Evolutionary conservation across 176 grass and related monocot species (phyloP).

Genomic region (Pharus latifolius): DNA sequence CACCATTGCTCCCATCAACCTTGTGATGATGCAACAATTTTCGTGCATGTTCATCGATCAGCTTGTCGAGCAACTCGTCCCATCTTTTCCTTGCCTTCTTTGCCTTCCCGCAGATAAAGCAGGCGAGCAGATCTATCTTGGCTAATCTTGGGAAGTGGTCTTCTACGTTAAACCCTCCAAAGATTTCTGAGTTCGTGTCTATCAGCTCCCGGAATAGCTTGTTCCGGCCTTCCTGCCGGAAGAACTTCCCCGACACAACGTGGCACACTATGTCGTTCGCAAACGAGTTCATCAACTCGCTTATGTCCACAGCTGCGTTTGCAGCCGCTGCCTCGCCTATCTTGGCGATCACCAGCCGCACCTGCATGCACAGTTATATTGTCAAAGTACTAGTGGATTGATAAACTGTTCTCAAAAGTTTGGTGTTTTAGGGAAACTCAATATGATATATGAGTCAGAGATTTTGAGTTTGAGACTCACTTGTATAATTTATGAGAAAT

Average conservation of each 20-base stretch:
- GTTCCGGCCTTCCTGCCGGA: background rate
- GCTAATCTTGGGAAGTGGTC: conserved; percentile 15
- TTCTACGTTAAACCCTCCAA: conserved; percentile 21
- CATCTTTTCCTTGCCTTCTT: background rate
- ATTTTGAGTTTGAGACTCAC: too few species aligned
- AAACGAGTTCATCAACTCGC: conserved; percentile 2
- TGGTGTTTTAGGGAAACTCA: too few species aligned
- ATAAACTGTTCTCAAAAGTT: too few species aligned
- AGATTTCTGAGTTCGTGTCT: background rate
- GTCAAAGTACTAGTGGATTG: too few species aligned
- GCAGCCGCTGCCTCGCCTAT: background rate
- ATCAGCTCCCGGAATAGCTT: conserved; percentile 15
- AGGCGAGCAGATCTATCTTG: background rate
- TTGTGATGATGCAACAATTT: background rate
- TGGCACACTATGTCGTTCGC: conserved; percentile 21
- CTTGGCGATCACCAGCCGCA: background rate
- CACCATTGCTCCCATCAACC: background rate
- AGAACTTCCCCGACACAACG: background rate
- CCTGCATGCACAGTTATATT: too few species aligned
- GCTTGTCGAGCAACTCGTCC: conserved; percentile 21
- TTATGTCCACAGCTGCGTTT: conserved; percentile 4
- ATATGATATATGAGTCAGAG: too few species aligned
- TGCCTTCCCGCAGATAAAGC: conserved; percentile 1
- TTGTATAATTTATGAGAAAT: too few species aligned
- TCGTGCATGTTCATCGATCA: background rate